Conservation (phyloP, 139 green algal genomes). For the Mychonastes homosphaera region DNA sequence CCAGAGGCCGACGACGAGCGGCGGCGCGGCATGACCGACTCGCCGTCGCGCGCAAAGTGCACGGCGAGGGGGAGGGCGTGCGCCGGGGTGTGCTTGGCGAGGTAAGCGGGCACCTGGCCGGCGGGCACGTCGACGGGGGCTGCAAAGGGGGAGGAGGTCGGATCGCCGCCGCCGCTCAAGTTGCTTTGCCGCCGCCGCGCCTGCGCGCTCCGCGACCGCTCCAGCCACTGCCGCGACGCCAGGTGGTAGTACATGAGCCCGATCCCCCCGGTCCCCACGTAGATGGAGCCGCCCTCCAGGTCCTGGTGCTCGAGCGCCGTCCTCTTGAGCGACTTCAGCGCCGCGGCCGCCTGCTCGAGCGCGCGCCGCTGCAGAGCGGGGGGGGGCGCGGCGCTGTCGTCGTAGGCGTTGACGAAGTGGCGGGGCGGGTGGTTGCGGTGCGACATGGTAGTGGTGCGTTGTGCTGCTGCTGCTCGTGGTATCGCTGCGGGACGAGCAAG, state of each 20-base stretch:
- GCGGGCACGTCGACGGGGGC: not conserved
- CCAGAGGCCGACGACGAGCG: not conserved
- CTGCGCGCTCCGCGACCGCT: too few species aligned
- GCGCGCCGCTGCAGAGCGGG: too few species aligned
- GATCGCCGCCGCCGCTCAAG: not conserved
- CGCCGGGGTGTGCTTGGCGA: conserved; percentile 8
- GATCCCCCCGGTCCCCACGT: conserved; percentile 10
- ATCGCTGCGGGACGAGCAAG: too few species aligned
- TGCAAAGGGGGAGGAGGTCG: not conserved
- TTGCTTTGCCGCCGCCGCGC: not conserved
- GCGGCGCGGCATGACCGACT: conserved; percentile 4
- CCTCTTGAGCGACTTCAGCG: conserved; percentile 13
- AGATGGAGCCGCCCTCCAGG: conserved; percentile 15
- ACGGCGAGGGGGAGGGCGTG: conserved; percentile 4
- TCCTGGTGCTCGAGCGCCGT: conserved; percentile 5
- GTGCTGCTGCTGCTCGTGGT: too few species aligned
- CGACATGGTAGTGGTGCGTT: too few species aligned
- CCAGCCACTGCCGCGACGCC: not conserved
- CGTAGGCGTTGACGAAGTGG: too few species aligned
- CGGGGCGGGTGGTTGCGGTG: too few species aligned
- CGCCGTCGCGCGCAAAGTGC: not conserved
- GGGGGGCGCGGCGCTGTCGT: too few species aligned
- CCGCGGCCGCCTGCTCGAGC: too few species aligned
- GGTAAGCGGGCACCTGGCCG: conserved; percentile 10
- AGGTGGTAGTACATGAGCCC: conserved; percentile 9